phyloP scores from a whole-genome alignment of 345 rosid species.

The Corymbia maculata region DNA sequence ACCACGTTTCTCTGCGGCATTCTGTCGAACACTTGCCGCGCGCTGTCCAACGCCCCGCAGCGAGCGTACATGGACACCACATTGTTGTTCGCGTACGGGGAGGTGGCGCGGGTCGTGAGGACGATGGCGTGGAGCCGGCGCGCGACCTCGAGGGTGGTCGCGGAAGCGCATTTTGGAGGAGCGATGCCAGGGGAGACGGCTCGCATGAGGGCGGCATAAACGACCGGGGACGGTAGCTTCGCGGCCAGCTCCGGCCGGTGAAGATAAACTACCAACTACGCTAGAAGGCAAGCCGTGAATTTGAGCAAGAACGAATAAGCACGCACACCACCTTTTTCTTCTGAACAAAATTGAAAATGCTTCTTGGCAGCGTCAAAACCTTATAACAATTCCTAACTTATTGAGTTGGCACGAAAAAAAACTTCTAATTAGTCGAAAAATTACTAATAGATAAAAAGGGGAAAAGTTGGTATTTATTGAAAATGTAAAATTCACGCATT shows the following conservation, averaged over 20 bases:
- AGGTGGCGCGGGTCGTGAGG: conserved; percentile 19
- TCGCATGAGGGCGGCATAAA: conserved; percentile 22
- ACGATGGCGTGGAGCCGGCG: conserved; percentile 62
- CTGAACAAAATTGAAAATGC: background rate
- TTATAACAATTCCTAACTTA: background rate
- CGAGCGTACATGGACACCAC: conserved; percentile 54
- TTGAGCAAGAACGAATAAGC: background rate
- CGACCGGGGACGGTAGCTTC: background rate
- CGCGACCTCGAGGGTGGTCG: conserved; percentile 24
- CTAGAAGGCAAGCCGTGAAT: background rate
- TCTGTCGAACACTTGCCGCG: conserved; percentile 51
- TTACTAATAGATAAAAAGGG: background rate
- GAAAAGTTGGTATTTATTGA: background rate
- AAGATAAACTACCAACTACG: background rate
- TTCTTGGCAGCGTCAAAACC: background rate
- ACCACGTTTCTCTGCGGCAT: conserved; percentile 59
- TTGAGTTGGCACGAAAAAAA: background rate
- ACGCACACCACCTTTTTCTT: too few species aligned
- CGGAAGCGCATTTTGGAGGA: conserved; percentile 43
- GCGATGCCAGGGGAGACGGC: conserved; percentile 12
- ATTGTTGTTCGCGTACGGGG: conserved; percentile 56
- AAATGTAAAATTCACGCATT: background rate
- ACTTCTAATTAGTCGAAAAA: background rate
- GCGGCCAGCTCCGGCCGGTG: background rate
- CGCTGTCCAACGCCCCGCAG: conserved; percentile 35